Base-by-base conservation (phyloP, 192 early-diverging fungal genomes). In the Coemansia sp. region DNA sequence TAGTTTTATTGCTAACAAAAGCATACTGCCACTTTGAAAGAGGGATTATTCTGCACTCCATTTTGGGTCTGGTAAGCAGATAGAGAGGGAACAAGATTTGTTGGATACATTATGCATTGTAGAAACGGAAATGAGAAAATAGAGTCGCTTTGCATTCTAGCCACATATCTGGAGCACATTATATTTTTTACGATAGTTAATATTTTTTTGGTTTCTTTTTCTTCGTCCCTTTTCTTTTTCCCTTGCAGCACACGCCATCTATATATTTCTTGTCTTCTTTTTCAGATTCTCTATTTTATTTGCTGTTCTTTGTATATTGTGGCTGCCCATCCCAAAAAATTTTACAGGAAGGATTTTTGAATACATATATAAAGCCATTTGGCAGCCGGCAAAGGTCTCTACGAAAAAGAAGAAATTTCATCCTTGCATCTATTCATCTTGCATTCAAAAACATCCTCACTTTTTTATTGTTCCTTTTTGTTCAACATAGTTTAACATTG, bases 61-160 rank as follows among this genome's bases (percentile, higher is more conserved):
- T 54, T 26, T 54, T 54, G 21, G 52, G 23, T 26, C 19, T 21
- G 23, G 52, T 54, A 54, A 54, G 52, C 26, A 26, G 26, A 2
- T 26, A 26, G 21, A 9, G 9, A 1, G 21, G 52, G 21, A 26
- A 26, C 9, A 26, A 13, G 8, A 9, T 54, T 21, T 21, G 9
- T 21, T 12, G 18, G 16, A 41, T 9, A 13, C 57, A 16, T 59
- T 59, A 16, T 41, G 15, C 57, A 59, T 59, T 59, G 57, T 18
- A 40, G 57, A 59, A 59, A 59, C 52, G 13, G 52, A 54, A 26
- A 54, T 23, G 12, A 26, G 19, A 59, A 48, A 48, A 59, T 59
- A 59, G 57, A 59, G 57, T 41, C 26, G 7, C 57, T 59, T 59
- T 59, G 57, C 57, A 59, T 59, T 41, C 32, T 40, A 39, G 57